A percentile compares a stretch with the other conserved stretches of the same genome.
Evolutionary conservation across 1,284 basidiomycete species (phyloP).

Genomic region (Schizopora paradoxa): DNA sequence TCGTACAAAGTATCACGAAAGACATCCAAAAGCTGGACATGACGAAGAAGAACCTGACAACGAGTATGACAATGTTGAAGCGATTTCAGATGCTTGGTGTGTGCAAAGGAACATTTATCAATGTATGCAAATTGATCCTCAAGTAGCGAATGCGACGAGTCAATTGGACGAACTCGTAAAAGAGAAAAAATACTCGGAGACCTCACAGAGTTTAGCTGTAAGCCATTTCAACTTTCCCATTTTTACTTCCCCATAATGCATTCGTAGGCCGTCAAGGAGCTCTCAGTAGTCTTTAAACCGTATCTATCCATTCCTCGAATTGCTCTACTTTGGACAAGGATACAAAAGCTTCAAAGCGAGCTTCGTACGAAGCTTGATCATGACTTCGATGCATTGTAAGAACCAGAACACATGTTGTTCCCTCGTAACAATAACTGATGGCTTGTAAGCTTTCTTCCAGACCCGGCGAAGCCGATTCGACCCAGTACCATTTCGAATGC

Average conservation of each 20-base stretch:
- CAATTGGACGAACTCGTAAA: constrained; percentile 77
- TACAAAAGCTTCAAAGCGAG: constrained; percentile 75
- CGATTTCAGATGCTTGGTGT: constrained; percentile 90
- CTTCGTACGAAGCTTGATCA: constrained; percentile 74
- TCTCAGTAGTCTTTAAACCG: constrained; percentile 72
- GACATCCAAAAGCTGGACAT: constrained; percentile 95
- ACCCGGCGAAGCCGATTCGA: constrained; percentile 64
- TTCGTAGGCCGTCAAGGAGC: constrained; percentile 78
- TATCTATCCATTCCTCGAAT: constrained; percentile 74
- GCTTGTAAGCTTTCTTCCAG: constrained; percentile 66
- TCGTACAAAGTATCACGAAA: constrained; percentile 92
- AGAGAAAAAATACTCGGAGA: constrained; percentile 77
- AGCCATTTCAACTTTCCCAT: constrained; percentile 1
- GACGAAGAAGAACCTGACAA: constrained; percentile 89
- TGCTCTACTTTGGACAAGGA: constrained; percentile 68
- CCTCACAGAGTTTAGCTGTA: constrained; percentile 77
- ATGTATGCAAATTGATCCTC: not conserved
- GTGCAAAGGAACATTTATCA: constrained; percentile 23
- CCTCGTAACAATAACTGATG: not conserved
- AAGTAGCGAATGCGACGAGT: constrained; percentile 78
- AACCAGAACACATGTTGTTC: constrained; percentile 16
- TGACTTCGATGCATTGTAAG: constrained; percentile 90
- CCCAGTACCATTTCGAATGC: constrained; percentile 66
- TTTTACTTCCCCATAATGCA: constrained; percentile 12
- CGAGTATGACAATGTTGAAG: constrained; percentile 88